A percentile compares a stretch with the other conserved stretches of the same genome.
Evolutionary conservation across 495 filamentous ascomycete genomes (phyloP).

Genomic region (Aspergillus leporis): DNA sequence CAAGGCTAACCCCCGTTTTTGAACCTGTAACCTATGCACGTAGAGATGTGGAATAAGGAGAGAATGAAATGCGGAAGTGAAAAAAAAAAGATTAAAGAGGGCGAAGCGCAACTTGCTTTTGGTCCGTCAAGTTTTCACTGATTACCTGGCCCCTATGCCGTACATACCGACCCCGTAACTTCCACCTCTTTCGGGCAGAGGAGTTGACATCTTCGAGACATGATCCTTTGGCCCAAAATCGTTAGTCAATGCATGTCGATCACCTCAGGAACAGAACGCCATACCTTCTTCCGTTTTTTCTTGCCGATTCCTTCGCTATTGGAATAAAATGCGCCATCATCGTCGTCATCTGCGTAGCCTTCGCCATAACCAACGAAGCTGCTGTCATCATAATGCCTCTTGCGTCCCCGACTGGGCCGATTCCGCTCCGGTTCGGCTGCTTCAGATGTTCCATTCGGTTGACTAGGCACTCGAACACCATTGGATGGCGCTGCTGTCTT

Average conservation of each 20-base stretch:
- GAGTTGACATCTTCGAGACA: constrained; percentile 45
- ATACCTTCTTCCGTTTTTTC: constrained; percentile 56
- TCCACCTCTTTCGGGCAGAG: constrained; percentile 44
- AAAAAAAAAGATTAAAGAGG: constrained; percentile 9
- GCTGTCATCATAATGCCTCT: constrained; percentile 66
- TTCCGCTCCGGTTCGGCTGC: constrained; percentile 42
- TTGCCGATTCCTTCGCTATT: constrained; percentile 47
- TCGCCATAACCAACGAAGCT: constrained; percentile 71
- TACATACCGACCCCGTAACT: constrained; percentile 51
- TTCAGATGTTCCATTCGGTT: constrained; percentile 33
- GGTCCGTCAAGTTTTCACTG: constrained; percentile 17
- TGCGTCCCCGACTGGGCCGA: constrained; percentile 61
- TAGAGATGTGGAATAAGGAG: constrained; percentile 11
- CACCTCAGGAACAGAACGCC: constrained; percentile 1
- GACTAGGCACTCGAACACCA: constrained; percentile 28
- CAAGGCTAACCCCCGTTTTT: constrained; percentile 19
- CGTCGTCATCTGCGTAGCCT: constrained; percentile 61
- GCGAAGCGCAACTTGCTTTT: constrained; percentile 22
- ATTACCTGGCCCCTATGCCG: constrained; percentile 48
- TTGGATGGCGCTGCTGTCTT: constrained; percentile 38
- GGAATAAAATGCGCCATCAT: constrained; percentile 50
- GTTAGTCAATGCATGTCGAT: neutral
- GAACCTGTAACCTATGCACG: constrained; percentile 22
- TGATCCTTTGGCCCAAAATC: constrained; percentile 40
- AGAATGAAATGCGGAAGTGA: constrained; percentile 7